Percentiles rank a stretch among this genome's conserved stretches.
Conservation (phyloP, 495 filamentous ascomycete genomes). For the Hypoxylon perforatum region DNA sequence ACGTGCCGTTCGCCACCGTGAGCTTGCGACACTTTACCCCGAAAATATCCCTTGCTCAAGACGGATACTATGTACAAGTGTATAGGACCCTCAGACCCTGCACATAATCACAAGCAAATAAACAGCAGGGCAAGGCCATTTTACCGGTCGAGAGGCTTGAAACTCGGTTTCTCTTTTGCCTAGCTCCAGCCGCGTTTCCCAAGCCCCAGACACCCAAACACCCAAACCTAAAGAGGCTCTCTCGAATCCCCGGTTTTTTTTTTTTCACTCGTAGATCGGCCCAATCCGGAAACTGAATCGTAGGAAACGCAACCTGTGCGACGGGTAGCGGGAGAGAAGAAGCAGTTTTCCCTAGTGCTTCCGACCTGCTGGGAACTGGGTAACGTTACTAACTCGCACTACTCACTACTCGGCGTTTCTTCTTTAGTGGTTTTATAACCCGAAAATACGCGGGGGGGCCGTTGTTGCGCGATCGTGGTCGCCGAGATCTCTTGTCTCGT, state of each 20-base stretch:
- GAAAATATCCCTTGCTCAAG: slow-evolving; percentile 19
- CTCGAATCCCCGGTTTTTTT: slow-evolving; percentile 20
- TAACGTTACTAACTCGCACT: slow-evolving; percentile 31
- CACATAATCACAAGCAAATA: slow-evolving; percentile 24
- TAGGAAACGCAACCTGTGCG: slow-evolving; percentile 27
- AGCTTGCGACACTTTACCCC: slow-evolving; percentile 26
- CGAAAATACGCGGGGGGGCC: slow-evolving; percentile 14
- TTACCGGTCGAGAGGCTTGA: slow-evolving; percentile 27
- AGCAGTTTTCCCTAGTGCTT: slow-evolving; percentile 16
- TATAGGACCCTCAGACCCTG: not conserved
- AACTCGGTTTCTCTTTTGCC: slow-evolving; percentile 22
- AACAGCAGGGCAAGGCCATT: slow-evolving; percentile 6
- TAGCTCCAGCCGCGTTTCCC: not conserved
- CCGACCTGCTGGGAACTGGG: slow-evolving; percentile 31
- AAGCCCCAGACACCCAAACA: slow-evolving; percentile 10
- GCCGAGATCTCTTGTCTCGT: slow-evolving; percentile 27
- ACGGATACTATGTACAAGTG: not conserved
- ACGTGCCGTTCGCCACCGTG: slow-evolving; percentile 36
- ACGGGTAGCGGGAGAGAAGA: slow-evolving; percentile 3
- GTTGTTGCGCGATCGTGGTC: not conserved
- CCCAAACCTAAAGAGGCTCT: slow-evolving; percentile 27
- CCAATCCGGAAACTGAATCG: slow-evolving; percentile 30
- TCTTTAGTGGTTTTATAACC: slow-evolving; percentile 16
- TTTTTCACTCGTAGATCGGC: slow-evolving; percentile 12
- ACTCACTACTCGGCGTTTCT: not conserved